phyloP scores from a whole-genome alignment of 176 grass and related monocot genomes.

The Oryza glumipatula region DNA sequence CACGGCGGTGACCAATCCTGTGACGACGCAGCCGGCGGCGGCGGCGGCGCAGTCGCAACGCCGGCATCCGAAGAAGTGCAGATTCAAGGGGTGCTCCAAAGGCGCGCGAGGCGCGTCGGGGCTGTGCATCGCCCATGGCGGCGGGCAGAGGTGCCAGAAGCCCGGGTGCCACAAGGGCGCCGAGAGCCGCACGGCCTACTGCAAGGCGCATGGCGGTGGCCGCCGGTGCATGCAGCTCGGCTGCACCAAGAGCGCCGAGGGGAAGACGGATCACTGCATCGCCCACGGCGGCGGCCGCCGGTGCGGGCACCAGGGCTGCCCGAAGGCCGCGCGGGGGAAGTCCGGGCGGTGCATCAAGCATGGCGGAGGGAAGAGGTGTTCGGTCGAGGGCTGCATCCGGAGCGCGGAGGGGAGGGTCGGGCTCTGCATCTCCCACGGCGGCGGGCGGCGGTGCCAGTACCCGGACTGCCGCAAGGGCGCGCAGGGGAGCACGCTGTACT shows the following conservation, averaged over 20 bases:
- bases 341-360: constrained; percentile 82
- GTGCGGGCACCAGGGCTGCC: constrained; percentile 53
- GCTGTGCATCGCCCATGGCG: constrained; percentile 76
- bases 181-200: constrained; percentile 68
- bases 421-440: constrained; percentile 81
- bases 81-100: constrained; percentile 75
- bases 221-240: constrained; percentile 68
- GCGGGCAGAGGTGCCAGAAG: constrained; percentile 76
- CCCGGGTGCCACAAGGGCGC: constrained; percentile 79
- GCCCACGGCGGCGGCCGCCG: constrained; percentile 74
- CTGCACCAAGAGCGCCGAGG: constrained; percentile 82
- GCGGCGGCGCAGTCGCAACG: constrained; percentile 12
- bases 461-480: constrained; percentile 73
- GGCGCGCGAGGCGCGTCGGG: constrained; percentile 68
- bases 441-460: constrained; percentile 70
- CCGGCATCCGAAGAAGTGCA: constrained; percentile 71
- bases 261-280: constrained; percentile 82
- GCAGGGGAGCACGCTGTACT: constrained; percentile 75
- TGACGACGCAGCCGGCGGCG: background rate
- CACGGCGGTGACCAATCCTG: constrained; percentile 17
- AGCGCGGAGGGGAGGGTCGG: constrained; percentile 71
- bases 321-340: constrained; percentile 71
- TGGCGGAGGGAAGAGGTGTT: constrained; percentile 78
- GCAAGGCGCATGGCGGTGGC: constrained; percentile 81
- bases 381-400: constrained; percentile 53